Percentiles rank a stretch among this genome's conserved stretches.
These are phyloP conservation scores for Boletus speciosus DNA, from an alignment of 768 basidiomycete genomes.

Conservation along the genomic window DNA sequence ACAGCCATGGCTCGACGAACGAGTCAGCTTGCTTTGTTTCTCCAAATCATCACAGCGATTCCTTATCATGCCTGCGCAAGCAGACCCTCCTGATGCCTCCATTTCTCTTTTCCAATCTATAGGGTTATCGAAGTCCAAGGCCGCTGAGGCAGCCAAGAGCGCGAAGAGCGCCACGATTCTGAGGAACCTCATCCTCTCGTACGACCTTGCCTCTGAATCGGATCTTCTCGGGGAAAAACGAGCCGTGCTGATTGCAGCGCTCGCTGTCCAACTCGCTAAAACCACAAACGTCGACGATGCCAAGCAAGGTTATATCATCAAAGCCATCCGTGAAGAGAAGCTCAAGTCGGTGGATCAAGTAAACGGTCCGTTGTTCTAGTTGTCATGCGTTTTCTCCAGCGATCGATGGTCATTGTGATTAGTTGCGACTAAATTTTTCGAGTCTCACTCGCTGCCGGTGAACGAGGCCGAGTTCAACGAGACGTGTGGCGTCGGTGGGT, in stretches of 20 bases:
- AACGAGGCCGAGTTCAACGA: conserved; percentile 70
- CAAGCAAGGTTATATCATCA: conserved; percentile 60
- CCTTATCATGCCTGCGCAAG: conserved; percentile 15
- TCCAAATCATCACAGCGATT: not conserved
- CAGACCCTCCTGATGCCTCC: conserved; percentile 7
- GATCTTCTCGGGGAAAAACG: conserved; percentile 72
- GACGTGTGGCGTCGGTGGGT: conserved; percentile 84
- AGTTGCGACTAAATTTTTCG: conserved; percentile 67
- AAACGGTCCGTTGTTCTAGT: conserved; percentile 51
- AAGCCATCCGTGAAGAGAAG: conserved; percentile 66
- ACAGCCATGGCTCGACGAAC: conserved; percentile 6
- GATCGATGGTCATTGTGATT: conserved; percentile 3
- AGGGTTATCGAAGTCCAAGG: conserved; percentile 72
- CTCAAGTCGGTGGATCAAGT: conserved; percentile 86
- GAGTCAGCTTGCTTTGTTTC: not conserved
- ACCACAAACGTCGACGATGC: conserved; percentile 42
- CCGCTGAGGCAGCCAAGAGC: conserved; percentile 77
- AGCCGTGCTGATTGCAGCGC: conserved; percentile 62
- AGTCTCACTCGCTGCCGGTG: conserved; percentile 56
- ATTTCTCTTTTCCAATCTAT: conserved; percentile 65
- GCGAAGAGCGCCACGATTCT: conserved; percentile 72
- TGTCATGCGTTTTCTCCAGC: not conserved
- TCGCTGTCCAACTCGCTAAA: conserved; percentile 64
- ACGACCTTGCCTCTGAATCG: conserved; percentile 38
- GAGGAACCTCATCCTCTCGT: conserved; percentile 61